Conservation (phyloP, 441 rosid genomes). For the Pelargonium cotyledonis region DNA sequence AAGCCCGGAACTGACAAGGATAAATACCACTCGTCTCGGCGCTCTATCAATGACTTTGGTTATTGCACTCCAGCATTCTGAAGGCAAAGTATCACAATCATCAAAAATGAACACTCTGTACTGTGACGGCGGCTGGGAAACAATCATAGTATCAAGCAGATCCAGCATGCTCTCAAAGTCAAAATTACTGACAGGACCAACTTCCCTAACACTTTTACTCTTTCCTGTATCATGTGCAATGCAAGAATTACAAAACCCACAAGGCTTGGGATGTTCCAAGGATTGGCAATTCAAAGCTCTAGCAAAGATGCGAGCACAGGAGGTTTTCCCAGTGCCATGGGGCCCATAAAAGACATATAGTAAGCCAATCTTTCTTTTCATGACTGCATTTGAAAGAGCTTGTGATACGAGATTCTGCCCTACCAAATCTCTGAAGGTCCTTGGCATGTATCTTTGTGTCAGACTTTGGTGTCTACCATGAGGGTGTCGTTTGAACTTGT, state of each 20-base stretch:
- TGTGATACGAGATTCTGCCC: conserved; percentile 88
- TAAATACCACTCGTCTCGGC: conserved; percentile 72
- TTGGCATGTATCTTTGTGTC: conserved; percentile 79
- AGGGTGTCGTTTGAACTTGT: conserved; percentile 30
- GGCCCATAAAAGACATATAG: conserved; percentile 92
- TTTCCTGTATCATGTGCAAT: conserved; percentile 69
- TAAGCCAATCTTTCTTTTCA: conserved; percentile 63
- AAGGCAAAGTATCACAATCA: conserved; percentile 74
- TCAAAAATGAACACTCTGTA: conserved; percentile 80
- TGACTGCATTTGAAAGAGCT: conserved; percentile 88
- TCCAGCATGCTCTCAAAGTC: conserved; percentile 63
- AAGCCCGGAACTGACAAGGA: conserved; percentile 85
- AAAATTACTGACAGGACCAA: conserved; percentile 76
- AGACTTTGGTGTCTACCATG: conserved; percentile 66
- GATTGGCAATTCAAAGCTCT: conserved; percentile 90
- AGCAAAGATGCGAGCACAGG: conserved; percentile 90
- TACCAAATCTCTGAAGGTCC: conserved; percentile 66
- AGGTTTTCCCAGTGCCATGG: conserved; percentile 96
- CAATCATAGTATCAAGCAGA: conserved; percentile 56
- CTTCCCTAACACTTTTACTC: conserved; percentile 68
- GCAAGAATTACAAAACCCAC: conserved; percentile 77
- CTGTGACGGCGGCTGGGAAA: conserved; percentile 52
- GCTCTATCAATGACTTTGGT: conserved; percentile 87
- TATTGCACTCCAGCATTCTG: conserved; percentile 76
- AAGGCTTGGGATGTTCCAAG: conserved; percentile 66